Evolutionary conservation across 306 rosid species (phyloP).

Genomic region (Cotoneaster glaucophyllus): DNA sequence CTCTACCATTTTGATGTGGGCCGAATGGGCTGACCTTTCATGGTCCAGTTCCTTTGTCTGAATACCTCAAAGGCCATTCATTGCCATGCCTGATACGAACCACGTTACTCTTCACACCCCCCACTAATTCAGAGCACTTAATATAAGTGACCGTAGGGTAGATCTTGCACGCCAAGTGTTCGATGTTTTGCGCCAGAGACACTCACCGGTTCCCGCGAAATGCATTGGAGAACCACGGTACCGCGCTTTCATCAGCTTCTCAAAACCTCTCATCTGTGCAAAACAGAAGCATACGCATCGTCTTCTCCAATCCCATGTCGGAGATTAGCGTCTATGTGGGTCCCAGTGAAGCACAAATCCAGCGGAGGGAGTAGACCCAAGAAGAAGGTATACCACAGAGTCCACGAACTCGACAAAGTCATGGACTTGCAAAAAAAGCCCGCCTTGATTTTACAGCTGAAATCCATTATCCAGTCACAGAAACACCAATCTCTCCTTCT

Average conservation of each 20-base stretch:
- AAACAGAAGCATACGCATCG: background rate
- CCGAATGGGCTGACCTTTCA: background rate
- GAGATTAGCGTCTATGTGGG: conserved; percentile 10
- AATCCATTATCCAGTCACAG: conserved; percentile 58
- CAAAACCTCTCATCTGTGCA: background rate
- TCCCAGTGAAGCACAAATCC: conserved; percentile 35
- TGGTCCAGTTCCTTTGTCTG: background rate
- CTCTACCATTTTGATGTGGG: background rate
- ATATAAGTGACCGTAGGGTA: background rate
- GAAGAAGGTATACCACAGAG: conserved; percentile 66
- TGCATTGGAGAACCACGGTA: background rate
- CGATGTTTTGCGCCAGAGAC: conserved; percentile 9
- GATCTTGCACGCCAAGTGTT: conserved; percentile 14
- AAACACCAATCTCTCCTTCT: conserved; percentile 30
- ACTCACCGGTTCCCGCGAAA: background rate
- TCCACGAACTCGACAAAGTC: conserved; percentile 55
- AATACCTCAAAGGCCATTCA: background rate
- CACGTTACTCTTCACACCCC: background rate
- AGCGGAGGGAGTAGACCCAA: conserved; percentile 77
- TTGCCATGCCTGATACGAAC: background rate
- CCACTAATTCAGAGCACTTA: background rate
- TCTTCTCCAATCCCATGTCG: background rate
- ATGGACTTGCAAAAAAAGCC: conserved; percentile 85
- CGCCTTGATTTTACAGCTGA: conserved; percentile 50
- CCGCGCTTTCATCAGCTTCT: conserved; percentile 1